phyloP scores from a whole-genome alignment of 2,329 filamentous ascomycete genomes.

The Zymoseptoria ardabiliae region DNA sequence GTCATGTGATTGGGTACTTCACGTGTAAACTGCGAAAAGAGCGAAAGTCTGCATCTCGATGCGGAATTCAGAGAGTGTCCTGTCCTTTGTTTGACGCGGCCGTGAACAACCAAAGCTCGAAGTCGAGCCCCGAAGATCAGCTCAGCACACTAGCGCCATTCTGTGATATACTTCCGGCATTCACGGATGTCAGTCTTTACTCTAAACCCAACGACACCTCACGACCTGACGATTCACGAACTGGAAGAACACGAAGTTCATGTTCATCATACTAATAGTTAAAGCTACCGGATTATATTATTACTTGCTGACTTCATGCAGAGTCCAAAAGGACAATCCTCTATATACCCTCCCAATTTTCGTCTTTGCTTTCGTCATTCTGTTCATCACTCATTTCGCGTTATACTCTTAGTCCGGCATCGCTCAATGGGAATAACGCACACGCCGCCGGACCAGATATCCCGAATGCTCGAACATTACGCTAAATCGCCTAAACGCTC shows the following conservation, averaged over 20 bases:
- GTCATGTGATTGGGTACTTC: slow-evolving; percentile 13
- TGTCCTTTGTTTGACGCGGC: background rate
- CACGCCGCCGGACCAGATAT: background rate
- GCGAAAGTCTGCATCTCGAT: background rate
- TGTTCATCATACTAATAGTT: background rate
- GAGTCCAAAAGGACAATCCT: background rate
- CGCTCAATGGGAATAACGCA: background rate
- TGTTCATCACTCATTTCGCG: background rate
- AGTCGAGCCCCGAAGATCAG: background rate
- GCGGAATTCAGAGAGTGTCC: background rate
- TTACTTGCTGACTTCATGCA: background rate
- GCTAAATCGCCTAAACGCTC: background rate
- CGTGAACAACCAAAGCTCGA: background rate
- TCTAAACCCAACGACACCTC: background rate
- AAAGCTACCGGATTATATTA: background rate
- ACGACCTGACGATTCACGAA: background rate
- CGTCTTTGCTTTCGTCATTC: background rate
- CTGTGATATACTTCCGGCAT: background rate
- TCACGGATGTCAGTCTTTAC: background rate
- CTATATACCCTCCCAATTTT: background rate
- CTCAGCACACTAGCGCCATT: background rate
- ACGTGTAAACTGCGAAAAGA: background rate
- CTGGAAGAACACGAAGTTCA: too few species aligned
- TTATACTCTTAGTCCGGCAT: background rate
- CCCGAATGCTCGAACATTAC: background rate